Percentiles rank a stretch among this genome's conserved stretches.
These are phyloP conservation scores for Eustoma russellianum DNA, from an alignment of 257 asterid species.

Conservation along the genomic window DNA sequence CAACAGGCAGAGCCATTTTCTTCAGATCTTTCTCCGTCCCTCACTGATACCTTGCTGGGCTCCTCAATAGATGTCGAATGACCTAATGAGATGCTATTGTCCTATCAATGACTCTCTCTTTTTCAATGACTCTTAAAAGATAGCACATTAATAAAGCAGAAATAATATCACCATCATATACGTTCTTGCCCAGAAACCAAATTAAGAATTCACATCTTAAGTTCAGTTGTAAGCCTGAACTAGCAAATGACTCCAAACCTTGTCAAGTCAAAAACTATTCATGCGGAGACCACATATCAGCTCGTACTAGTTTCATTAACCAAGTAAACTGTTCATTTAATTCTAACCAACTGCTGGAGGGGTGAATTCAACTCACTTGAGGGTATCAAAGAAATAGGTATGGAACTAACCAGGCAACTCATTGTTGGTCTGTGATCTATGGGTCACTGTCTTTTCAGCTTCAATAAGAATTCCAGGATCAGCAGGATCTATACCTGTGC, in stretches of 20 bases:
- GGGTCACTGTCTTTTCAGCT: slow-evolving; percentile 45
- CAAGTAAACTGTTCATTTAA: no score
- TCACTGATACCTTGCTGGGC: slow-evolving; percentile 43
- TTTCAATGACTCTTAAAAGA: slow-evolving; percentile 3
- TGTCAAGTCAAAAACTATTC: no score
- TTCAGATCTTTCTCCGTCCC: slow-evolving; percentile 42
- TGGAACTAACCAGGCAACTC: slow-evolving; percentile 56
- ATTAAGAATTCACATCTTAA: no score
- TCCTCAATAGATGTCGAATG: slow-evolving; percentile 45
- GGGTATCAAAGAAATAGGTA: not conserved
- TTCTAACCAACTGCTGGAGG: no score
- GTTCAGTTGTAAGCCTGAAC: no score
- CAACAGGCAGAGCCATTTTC: slow-evolving; percentile 38
- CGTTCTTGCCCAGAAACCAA: no score
- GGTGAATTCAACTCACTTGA: no score
- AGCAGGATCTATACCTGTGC: slow-evolving; percentile 96
- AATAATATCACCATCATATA: no score
- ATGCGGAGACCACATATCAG: no score
- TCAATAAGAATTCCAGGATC: slow-evolving; percentile 87
- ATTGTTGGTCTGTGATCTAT: slow-evolving; percentile 50
- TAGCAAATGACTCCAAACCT: no score
- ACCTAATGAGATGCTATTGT: slow-evolving; percentile 30
- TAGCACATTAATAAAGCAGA: not conserved
- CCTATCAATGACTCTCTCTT: slow-evolving; percentile 4
- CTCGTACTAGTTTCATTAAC: no score